Evolutionary conservation across 2,329 filamentous ascomycete genomes (phyloP).

Genomic region (Fusarium phyllophilum): DNA sequence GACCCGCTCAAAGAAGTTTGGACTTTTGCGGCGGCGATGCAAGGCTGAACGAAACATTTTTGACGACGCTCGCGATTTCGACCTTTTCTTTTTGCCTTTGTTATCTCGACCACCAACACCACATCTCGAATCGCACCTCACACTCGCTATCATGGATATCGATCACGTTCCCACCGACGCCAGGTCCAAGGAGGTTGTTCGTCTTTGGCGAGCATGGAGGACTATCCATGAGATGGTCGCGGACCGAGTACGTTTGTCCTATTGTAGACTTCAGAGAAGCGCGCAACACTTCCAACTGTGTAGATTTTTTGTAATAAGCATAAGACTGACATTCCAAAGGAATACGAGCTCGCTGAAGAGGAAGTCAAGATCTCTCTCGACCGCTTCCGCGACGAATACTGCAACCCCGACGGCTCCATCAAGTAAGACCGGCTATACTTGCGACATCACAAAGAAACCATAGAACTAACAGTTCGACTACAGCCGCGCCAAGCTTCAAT

Average conservation of each 20-base stretch:
- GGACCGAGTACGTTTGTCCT: slow-evolving; percentile 73
- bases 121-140: slow-evolving; percentile 3
- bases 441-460: not conserved
- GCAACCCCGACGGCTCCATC: slow-evolving; percentile 76
- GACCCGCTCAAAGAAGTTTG: slow-evolving; percentile 36
- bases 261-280: slow-evolving; percentile 2
- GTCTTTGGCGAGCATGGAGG: slow-evolving; percentile 93
- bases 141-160: slow-evolving; percentile 48
- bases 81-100: slow-evolving; percentile 14
- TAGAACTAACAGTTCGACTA: slow-evolving; percentile 1
- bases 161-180: slow-evolving; percentile 58
- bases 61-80: slow-evolving; percentile 23
- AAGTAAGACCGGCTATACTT: slow-evolving; percentile 66
- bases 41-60: slow-evolving; percentile 46
- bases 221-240: slow-evolving; percentile 95
- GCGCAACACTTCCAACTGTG: not conserved
- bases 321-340: slow-evolving; percentile 62
- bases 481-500: slow-evolving; percentile 86
- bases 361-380: slow-evolving; percentile 88
- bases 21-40: slow-evolving; percentile 41
- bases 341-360: slow-evolving; percentile 90
- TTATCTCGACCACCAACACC: slow-evolving; percentile 3
- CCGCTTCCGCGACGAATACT: slow-evolving; percentile 80
- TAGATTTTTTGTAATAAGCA: not conserved
- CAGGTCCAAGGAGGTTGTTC: slow-evolving; percentile 65